Conservation (phyloP, 2,329 filamentous ascomycete genomes). For the Trichoderma atrobrunneum region DNA sequence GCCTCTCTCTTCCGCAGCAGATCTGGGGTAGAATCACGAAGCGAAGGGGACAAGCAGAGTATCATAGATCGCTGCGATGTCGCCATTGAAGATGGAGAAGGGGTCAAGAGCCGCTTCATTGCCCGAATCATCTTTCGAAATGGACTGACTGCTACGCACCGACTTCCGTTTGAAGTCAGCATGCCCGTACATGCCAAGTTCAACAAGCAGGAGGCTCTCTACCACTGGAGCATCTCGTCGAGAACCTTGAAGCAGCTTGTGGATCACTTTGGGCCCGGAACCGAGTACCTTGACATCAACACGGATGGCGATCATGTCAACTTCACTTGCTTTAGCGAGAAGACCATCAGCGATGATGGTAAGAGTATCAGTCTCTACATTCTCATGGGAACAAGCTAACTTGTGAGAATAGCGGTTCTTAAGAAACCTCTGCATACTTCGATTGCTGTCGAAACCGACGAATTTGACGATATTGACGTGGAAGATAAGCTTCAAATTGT, state of each 20-base stretch:
- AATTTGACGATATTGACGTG: slow-evolving; percentile 72
- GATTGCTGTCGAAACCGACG: slow-evolving; percentile 70
- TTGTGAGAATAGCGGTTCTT: slow-evolving; percentile 59
- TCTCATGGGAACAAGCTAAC: slow-evolving; percentile 18
- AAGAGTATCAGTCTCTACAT: slow-evolving; percentile 17
- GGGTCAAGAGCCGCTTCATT: slow-evolving; percentile 69
- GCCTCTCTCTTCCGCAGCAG: slow-evolving; percentile 73
- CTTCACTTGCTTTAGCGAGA: slow-evolving; percentile 80
- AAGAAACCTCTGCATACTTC: slow-evolving; percentile 80
- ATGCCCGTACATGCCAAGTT: slow-evolving; percentile 77
- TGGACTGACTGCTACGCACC: slow-evolving; percentile 74
- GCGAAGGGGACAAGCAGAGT: slow-evolving; percentile 62
- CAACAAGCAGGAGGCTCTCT: slow-evolving; percentile 61
- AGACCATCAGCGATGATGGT: slow-evolving; percentile 62
- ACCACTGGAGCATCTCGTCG: slow-evolving; percentile 71
- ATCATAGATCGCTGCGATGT: slow-evolving; percentile 74
- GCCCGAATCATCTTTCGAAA: slow-evolving; percentile 72
- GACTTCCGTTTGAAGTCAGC: slow-evolving; percentile 69
- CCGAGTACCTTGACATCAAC: slow-evolving; percentile 77
- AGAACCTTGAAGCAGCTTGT: slow-evolving; percentile 70
- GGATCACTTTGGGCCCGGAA: slow-evolving; percentile 77
- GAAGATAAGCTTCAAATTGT: slow-evolving; percentile 75
- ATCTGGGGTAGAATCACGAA: slow-evolving; percentile 53
- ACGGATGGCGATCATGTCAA: slow-evolving; percentile 70
- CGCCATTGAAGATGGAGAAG: slow-evolving; percentile 66